A percentile compares a stretch with the other conserved stretches of the same genome.
These are phyloP conservation scores for Zoysia matrella DNA, from an alignment of 202 grass and related monocot species.

Conservation along the genomic window DNA sequence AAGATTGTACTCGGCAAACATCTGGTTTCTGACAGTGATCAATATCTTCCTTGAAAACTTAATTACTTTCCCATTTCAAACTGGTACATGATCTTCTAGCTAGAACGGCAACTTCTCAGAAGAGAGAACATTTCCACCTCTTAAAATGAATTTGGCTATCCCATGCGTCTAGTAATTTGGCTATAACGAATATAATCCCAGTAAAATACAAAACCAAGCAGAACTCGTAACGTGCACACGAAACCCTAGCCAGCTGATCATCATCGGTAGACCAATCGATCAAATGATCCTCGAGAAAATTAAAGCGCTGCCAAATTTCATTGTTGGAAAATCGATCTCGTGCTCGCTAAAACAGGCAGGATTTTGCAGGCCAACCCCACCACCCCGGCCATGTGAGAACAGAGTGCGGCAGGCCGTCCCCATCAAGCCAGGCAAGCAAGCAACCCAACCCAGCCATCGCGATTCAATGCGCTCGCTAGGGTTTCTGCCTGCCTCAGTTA, in stretches of 20 bases:
- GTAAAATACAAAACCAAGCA: not conserved
- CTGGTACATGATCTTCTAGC: not conserved
- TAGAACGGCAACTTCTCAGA: conserved; percentile 10
- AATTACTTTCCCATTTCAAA: not conserved
- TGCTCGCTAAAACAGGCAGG: conserved; percentile 24
- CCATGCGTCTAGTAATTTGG: not conserved
- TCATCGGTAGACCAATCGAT: not conserved
- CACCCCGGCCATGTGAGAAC: conserved; percentile 12
- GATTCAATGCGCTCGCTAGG: conserved; percentile 41
- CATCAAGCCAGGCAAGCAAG: conserved; percentile 50
- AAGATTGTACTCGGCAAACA: no score
- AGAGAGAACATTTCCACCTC: not conserved
- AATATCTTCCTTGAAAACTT: not conserved
- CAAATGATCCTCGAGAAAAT: not conserved
- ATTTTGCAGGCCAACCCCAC: conserved; percentile 24
- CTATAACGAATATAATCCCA: no score
- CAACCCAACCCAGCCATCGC: conserved; percentile 24
- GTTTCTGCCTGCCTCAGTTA: conserved; percentile 42
- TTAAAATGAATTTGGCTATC: not conserved
- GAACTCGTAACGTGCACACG: not conserved
- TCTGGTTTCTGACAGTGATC: not conserved
- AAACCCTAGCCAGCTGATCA: not conserved
- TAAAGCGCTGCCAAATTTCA: not conserved
- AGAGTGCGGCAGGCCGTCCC: conserved; percentile 26
- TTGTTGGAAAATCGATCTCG: not conserved